phyloP scores from a whole-genome alignment of 192 early-diverging fungal genomes.

The Podila epigama region DNA sequence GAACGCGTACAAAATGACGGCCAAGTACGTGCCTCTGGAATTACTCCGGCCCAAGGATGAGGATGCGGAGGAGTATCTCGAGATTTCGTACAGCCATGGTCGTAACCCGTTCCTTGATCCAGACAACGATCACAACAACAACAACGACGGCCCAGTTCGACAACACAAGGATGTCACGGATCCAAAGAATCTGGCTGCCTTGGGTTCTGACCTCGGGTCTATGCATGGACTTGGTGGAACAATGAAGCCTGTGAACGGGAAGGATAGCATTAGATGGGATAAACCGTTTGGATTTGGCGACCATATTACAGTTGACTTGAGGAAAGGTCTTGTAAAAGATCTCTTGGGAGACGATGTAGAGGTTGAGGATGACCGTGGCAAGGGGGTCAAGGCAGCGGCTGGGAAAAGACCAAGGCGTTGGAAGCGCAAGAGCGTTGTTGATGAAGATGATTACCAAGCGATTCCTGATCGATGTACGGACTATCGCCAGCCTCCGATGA shows the following conservation, averaged over 20 bases:
- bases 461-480: slow-evolving; percentile 73
- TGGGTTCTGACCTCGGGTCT: neutral
- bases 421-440: slow-evolving; percentile 46
- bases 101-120: no score
- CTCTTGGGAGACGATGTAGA: neutral
- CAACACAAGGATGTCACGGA: neutral
- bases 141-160: no score
- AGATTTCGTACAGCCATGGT: neutral
- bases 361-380: neutral
- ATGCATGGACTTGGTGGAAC: neutral
- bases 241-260: slow-evolving; percentile 1
- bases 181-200: no score
- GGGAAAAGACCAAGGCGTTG: neutral
- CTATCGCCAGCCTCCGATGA: slow-evolving; percentile 76
- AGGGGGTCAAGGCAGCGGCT: neutral
- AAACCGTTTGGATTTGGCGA: neutral
- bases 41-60: slow-evolving; percentile 30
- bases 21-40: slow-evolving; percentile 57
- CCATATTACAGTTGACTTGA: slow-evolving; percentile 9
- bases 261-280: neutral
- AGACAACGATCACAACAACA: neutral
- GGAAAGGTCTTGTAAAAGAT: neutral
- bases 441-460: slow-evolving; percentile 71
- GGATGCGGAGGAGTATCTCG: neutral
- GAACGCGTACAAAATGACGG: slow-evolving; percentile 50